A percentile compares a stretch with the other conserved stretches of the same genome.
phyloP scores from a whole-genome alignment of 1,139 yeast genomes.

The Kurtzmaniella quercitrusa region DNA sequence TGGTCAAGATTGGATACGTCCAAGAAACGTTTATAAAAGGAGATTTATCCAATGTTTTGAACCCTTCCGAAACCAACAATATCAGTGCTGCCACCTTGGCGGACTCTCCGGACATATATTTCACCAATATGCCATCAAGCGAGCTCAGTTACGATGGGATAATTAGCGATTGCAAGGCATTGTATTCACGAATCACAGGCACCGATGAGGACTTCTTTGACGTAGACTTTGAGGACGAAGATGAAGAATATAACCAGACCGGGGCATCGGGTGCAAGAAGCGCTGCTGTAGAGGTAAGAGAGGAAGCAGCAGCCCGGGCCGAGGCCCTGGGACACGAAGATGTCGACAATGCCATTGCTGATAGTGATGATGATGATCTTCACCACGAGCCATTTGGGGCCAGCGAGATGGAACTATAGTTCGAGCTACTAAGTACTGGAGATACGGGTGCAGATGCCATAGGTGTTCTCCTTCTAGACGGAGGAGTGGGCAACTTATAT shows the following conservation, averaged over 20 bases:
- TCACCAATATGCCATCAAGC: conserved; percentile 68
- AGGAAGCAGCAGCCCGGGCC: conserved; percentile 2
- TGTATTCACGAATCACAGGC: conserved; percentile 79
- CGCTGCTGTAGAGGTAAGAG: conserved; percentile 1
- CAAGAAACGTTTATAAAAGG: conserved; percentile 57
- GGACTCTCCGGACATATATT: conserved; percentile 49
- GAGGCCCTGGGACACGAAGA: conserved; percentile 10
- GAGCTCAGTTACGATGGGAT: conserved; percentile 91
- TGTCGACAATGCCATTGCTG: conserved; percentile 38
- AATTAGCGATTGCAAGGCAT: conserved; percentile 70
- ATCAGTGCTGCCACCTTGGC: conserved; percentile 25
- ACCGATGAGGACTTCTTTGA: conserved; percentile 94
- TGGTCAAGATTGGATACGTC: conserved; percentile 77
- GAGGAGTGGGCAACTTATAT: not conserved
- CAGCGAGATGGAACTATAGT: conserved; percentile 63
- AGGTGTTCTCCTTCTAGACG: not conserved
- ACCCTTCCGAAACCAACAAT: conserved; percentile 29
- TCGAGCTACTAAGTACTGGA: not conserved
- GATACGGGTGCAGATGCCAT: not conserved
- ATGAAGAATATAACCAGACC: conserved; percentile 38
- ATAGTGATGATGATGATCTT: conserved; percentile 35
- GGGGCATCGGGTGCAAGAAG: conserved; percentile 10
- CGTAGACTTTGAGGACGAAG: conserved; percentile 94
- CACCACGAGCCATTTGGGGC: conserved; percentile 59
- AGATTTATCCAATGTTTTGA: conserved; percentile 37